phyloP scores from a whole-genome alignment of 768 basidiomycete genomes.

The Pisolithus tinctorius region DNA sequence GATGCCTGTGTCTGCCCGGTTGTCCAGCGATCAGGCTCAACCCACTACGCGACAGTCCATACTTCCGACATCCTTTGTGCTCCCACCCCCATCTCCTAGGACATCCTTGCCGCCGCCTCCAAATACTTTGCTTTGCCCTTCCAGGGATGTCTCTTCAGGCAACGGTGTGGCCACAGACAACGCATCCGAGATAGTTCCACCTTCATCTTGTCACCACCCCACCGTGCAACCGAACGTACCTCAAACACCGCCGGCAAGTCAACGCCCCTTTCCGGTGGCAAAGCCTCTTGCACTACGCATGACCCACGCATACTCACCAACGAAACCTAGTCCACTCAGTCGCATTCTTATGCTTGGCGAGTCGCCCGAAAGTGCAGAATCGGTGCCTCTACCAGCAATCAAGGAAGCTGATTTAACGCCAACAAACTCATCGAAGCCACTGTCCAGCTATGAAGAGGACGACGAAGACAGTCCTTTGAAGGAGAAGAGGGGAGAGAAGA shows the following conservation, averaged over 20 bases:
- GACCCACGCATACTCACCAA: slow-evolving; percentile 79
- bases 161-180: not conserved
- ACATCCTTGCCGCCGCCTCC: slow-evolving; percentile 51
- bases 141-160: slow-evolving; percentile 15
- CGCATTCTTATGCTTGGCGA: slow-evolving; percentile 68
- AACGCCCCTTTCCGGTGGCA: slow-evolving; percentile 58
- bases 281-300: slow-evolving; percentile 65
- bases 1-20: slow-evolving; percentile 16
- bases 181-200: not conserved
- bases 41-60: slow-evolving; percentile 33
- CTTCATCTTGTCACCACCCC: not conserved
- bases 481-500: slow-evolving; percentile 40
- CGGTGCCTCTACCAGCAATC: not conserved
- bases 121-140: slow-evolving; percentile 30
- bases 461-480: slow-evolving; percentile 50
- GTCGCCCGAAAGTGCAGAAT: slow-evolving; percentile 42
- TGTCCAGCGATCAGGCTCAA: not conserved
- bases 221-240: not conserved
- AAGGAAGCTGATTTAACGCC: slow-evolving; percentile 18
- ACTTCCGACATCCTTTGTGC: slow-evolving; percentile 64
- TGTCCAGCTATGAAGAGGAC: slow-evolving; percentile 24
- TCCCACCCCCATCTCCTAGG: slow-evolving; percentile 72
- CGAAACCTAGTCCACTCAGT: slow-evolving; percentile 72
- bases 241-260: slow-evolving; percentile 20
- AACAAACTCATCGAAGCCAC: slow-evolving; percentile 18